Evolutionary conservation across 306 rosid species (phyloP).

Genomic region (apple (Malus domestica)): ASM211411v1 NC_041793.1:30361501-30362000

Average conservation of each 20-base stretch:
- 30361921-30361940: constrained; percentile 82
- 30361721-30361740: constrained; percentile 79
- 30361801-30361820: constrained; percentile 10
- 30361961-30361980: constrained; percentile 69
- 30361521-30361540: constrained; percentile 8
- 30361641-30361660: constrained; percentile 6
- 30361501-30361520: constrained; percentile 22
- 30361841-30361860: constrained; percentile 64
- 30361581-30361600: neutral
- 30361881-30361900: constrained; percentile 75
- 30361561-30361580: neutral
- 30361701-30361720: constrained; percentile 92
- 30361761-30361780: constrained; percentile 9
- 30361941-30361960: constrained; percentile 66
- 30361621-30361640: neutral
- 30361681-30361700: constrained; percentile 67
- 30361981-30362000: constrained; percentile 77
- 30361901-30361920: constrained; percentile 87
- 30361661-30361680: constrained; percentile 50
- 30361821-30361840: constrained; percentile 13
- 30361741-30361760: constrained; percentile 34
- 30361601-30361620: too few species aligned
- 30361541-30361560: neutral
- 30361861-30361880: constrained; percentile 87
- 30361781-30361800: neutral